Evolutionary conservation across 179 eudicot species (phyloP), one percentile per base, ranked within the genome.

Genomic region (Patellifolia procumbens): DNA sequence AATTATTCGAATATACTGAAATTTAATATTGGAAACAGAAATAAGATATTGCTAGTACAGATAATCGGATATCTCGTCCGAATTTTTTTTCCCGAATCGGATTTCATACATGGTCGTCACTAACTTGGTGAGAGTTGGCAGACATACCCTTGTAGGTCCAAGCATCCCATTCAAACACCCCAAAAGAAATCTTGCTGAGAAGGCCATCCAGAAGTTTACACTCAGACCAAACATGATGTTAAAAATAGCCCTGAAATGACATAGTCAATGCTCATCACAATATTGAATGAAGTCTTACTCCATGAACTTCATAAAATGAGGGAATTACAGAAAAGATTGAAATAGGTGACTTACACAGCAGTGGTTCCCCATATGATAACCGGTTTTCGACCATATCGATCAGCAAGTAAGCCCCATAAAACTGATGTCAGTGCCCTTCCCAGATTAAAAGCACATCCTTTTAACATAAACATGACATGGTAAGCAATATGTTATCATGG

Each of bases 301-400:
- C 31, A 6, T 7, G 48, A 20, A 20, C 34, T 45, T 60, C 15
- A 19, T 19, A 7, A 51, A 10, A 52, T 32, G 3, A 48, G 49
- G 31, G 22, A 74, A 52, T 17, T 0, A 69, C 35, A 28, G 24
- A 3, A 19, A 10, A 53, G 55, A 26, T 16, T 22, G 43, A 81
- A 19, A 0, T 43, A 46, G 58, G 51, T 43, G 35, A 86, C 90
- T 39, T 32, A 92, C 94, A 89, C 80, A 70, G 90, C n/a, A 51
- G 73, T 37, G 48, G 83, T 85, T 80, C 98, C 91, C 11, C 88
- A 65, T 29, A 92, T 81, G 20, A 94, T 81, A 63, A 92, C 89
- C 26, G 97, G 95, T 78, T 90, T 93, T 31, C 97, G 92, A 66
- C 98, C 98, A 85, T 89, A 92, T 83, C 85, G 83, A 84, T 94